Evolutionary conservation across 306 rosid genomes (phyloP).

Genomic region (Lotus japonicus): DNA sequence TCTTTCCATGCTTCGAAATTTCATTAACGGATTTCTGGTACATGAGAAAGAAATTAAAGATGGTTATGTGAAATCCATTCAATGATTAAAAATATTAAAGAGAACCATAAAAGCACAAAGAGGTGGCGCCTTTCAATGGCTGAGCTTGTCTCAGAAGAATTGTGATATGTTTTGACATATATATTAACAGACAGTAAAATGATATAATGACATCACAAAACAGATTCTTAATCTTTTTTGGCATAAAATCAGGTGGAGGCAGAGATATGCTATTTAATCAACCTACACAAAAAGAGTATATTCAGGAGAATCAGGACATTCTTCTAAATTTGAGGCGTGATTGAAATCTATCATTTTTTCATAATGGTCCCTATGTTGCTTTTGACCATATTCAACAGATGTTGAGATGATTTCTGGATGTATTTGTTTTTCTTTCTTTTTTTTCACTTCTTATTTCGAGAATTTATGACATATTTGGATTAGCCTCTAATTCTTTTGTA

Average conservation of each 20-base stretch:
- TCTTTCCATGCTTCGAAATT: constrained; percentile 12
- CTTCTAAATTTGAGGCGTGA: constrained; percentile 9
- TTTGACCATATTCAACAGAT: constrained; percentile 21
- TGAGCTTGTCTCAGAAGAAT: neutral
- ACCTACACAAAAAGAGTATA: neutral
- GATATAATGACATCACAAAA: neutral
- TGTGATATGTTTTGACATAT: neutral
- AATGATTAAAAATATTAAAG: neutral
- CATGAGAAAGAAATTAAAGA: constrained; percentile 10
- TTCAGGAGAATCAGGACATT: constrained; percentile 10
- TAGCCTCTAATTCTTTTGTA: too few relatives aligned
- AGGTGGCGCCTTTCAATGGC: neutral
- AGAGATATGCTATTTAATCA: neutral
- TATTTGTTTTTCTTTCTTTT: neutral
- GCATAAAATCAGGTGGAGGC: neutral
- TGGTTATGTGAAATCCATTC: neutral
- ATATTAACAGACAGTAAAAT: neutral
- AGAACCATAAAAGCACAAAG: constrained; percentile 9
- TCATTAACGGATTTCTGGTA: neutral
- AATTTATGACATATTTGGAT: too few relatives aligned
- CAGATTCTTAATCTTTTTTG: neutral
- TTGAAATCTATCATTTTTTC: constrained; percentile 9
- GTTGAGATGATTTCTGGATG: constrained; percentile 10
- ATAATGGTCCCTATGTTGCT: constrained; percentile 23
- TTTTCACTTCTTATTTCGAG: too few relatives aligned